A percentile compares a stretch with the other conserved stretches of the same genome.
Conservation (phyloP, 1,284 basidiomycete genomes). For the Ceraceosorus bombacis region DNA sequence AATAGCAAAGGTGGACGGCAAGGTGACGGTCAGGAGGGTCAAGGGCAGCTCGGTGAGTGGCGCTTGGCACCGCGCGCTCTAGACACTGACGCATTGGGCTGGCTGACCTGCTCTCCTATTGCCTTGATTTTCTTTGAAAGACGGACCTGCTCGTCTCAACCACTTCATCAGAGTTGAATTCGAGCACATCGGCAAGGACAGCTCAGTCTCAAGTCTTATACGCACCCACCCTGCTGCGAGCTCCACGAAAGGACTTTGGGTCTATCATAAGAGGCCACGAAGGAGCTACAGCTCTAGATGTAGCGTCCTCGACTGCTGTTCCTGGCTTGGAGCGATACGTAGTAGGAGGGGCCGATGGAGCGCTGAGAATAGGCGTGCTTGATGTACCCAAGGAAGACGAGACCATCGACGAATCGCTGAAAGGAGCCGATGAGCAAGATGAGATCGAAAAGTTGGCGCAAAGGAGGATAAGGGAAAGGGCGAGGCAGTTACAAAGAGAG, state of each 20-base stretch:
- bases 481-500: not conserved
- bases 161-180: too few species aligned
- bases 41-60: too few species aligned
- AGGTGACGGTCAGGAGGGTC: too few species aligned
- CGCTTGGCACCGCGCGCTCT: too few species aligned
- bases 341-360: conserved; percentile 17
- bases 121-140: too few species aligned
- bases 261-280: conserved; percentile 3
- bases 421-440: conserved; percentile 13
- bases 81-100: too few species aligned
- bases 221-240: conserved; percentile 58
- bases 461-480: conserved; percentile 14
- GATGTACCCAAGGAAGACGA: not conserved
- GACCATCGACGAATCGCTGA: not conserved
- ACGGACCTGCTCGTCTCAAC: too few species aligned
- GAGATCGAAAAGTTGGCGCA: conserved; percentile 22
- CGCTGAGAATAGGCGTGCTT: conserved; percentile 15
- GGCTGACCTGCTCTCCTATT: too few species aligned
- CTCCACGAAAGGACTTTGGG: conserved; percentile 52
- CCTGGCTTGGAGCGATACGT: conserved; percentile 2
- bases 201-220: too few species aligned
- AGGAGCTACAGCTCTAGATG: conserved; percentile 5
- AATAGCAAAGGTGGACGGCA: too few species aligned
- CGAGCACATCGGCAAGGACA: too few species aligned
- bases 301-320: not conserved